Conservation (phyloP, 352 stramenopile genomes). For the Phytopythium mirpurense region DNA sequence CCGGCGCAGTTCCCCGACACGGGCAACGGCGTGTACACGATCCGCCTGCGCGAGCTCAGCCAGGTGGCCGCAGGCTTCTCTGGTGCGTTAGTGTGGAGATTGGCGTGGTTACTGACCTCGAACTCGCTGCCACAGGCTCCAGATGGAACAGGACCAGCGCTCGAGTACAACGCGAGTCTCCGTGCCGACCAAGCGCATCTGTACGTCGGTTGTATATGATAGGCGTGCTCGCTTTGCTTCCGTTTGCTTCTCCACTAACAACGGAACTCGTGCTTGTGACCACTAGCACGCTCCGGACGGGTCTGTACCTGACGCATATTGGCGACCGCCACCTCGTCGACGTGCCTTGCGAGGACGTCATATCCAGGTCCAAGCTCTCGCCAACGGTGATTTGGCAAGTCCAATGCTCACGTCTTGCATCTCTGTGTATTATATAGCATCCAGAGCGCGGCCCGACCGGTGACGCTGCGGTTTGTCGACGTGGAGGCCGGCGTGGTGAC, state of each 20-base stretch:
- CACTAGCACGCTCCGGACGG: conserved; percentile 46
- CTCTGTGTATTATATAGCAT: conserved; percentile 19
- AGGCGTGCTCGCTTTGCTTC: too few relatives aligned
- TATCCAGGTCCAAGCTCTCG: conserved; percentile 27
- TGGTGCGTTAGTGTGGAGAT: neutral
- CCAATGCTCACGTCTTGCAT: neutral
- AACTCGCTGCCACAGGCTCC: conserved; percentile 17
- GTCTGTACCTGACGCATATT: conserved; percentile 80
- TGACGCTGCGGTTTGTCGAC: conserved; percentile 67
- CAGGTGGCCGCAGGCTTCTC: conserved; percentile 21
- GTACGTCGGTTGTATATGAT: too few relatives aligned
- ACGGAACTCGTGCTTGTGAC: neutral
- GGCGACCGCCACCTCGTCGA: conserved; percentile 63
- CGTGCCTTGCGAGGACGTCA: conserved; percentile 61
- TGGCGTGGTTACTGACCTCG: neutral
- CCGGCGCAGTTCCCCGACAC: conserved; percentile 74
- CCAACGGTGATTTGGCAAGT: neutral
- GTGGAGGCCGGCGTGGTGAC: conserved; percentile 76
- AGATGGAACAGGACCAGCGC: conserved; percentile 43
- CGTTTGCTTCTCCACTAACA: neutral
- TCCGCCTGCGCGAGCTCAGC: conserved; percentile 70
- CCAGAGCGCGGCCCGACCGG: conserved; percentile 44
- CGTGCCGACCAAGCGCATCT: conserved; percentile 56
- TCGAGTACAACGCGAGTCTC: conserved; percentile 65
- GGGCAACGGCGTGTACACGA: conserved; percentile 80